phyloP scores from a whole-genome alignment of 108 stramenopile species.

The Fistulifera pelliculosa region DNA sequence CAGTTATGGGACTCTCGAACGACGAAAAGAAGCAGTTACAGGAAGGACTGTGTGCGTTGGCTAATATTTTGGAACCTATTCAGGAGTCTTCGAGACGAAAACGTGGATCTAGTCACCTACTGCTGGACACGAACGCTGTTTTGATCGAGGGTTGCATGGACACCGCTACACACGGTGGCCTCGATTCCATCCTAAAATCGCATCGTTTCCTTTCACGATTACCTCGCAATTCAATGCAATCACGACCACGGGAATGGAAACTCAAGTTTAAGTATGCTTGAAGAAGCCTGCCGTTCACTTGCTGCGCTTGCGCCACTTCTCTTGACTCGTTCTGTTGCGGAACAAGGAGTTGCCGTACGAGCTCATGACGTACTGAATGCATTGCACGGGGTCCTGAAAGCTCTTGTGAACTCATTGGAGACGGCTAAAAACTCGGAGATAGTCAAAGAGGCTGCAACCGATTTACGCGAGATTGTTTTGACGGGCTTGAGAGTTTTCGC shows the following conservation, averaged over 20 bases:
- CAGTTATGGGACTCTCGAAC: not conserved
- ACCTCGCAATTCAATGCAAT: conserved; percentile 10
- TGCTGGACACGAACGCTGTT: conserved; percentile 12
- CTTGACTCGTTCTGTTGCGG: conserved; percentile 29
- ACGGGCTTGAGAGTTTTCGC: conserved; percentile 44
- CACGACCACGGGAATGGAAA: not conserved
- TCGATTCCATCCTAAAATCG: conserved; percentile 35
- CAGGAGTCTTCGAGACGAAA: conserved; percentile 5
- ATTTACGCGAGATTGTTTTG: conserved; percentile 28
- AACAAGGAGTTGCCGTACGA: conserved; percentile 25
- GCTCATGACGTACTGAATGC: conserved; percentile 30
- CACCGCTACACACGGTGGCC: conserved; percentile 36
- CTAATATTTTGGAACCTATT: conserved; percentile 42
- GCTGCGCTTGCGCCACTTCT: conserved; percentile 48
- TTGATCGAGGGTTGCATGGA: conserved; percentile 29
- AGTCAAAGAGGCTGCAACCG: not conserved
- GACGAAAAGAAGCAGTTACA: conserved; percentile 27
- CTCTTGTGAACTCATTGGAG: conserved; percentile 6
- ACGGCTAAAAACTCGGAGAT: not conserved
- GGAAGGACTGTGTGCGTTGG: conserved; percentile 40
- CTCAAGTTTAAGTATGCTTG: conserved; percentile 25
- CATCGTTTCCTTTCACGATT: conserved; percentile 23
- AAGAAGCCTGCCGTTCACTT: conserved; percentile 41
- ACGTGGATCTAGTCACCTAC: not conserved
- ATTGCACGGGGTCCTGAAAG: conserved; percentile 23